Evolutionary conservation across 495 filamentous ascomycete genomes (phyloP).

Genomic region (Pyrenopolyporus hunteri): DNA sequence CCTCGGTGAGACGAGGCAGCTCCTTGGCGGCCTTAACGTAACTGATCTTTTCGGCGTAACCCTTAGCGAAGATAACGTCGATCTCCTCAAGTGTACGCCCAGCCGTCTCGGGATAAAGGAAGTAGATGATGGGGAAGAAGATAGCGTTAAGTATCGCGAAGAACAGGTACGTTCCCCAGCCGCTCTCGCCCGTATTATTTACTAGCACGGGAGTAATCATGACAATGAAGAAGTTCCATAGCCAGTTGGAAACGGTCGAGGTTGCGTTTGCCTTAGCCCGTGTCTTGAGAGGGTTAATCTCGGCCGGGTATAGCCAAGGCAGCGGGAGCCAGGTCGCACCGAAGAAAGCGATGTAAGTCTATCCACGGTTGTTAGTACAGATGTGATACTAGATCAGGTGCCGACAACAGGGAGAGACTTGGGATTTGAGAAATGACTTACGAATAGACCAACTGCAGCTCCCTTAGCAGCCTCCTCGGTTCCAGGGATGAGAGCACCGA

Average conservation of each 20-base stretch:
- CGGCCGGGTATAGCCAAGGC: constrained; percentile 66
- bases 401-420: no score
- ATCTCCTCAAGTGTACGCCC: constrained; percentile 75
- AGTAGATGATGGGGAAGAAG: constrained; percentile 70
- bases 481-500: constrained; percentile 70
- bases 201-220: constrained; percentile 71
- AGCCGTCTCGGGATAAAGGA: constrained; percentile 75
- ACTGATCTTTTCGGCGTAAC: constrained; percentile 68
- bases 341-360: constrained; percentile 75
- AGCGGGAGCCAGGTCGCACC: constrained; percentile 77
- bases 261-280: constrained; percentile 70
- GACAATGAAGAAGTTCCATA: constrained; percentile 61
- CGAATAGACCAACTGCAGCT: constrained; percentile 76
- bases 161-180: constrained; percentile 73
- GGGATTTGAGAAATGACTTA: constrained; percentile 1
- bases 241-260: constrained; percentile 72
- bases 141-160: constrained; percentile 68
- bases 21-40: constrained; percentile 68
- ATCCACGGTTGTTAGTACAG: constrained; percentile 21
- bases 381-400: no score
- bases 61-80: constrained; percentile 74
- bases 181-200: constrained; percentile 61
- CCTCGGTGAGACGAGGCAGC: constrained; percentile 63
- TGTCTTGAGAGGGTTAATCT: constrained; percentile 67
- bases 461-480: constrained; percentile 62